Conservation (phyloP, 495 filamentous ascomycete species). For the Aspergillus saccharolyticus region DNA sequence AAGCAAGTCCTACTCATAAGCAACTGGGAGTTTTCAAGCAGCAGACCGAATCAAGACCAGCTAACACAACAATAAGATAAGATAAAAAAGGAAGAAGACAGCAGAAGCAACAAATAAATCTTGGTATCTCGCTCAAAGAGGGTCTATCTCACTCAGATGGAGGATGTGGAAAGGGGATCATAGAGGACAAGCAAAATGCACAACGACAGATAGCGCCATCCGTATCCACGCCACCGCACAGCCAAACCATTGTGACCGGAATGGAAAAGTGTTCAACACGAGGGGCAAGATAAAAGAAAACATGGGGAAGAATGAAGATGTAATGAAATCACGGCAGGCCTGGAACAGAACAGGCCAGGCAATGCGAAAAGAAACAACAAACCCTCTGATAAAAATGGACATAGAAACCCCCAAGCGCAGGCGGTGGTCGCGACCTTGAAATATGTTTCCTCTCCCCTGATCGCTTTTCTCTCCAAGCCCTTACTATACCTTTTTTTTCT, state of each 20-base stretch:
- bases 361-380: slow-evolving; percentile 18
- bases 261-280: slow-evolving; percentile 20
- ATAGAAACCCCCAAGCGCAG: slow-evolving; percentile 23
- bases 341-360: slow-evolving; percentile 6
- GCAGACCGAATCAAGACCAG: slow-evolving; percentile 1
- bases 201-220: slow-evolving; percentile 36
- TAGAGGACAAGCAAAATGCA: slow-evolving; percentile 34
- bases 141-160: slow-evolving; percentile 42
- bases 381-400: slow-evolving; percentile 28
- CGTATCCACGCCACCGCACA: slow-evolving; percentile 38
- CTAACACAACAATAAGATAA: slow-evolving; percentile 13
- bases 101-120: slow-evolving; percentile 27
- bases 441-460: neutral
- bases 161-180: slow-evolving; percentile 25
- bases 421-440: slow-evolving; percentile 4
- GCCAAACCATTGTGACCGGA: slow-evolving; percentile 25
- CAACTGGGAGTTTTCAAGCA: slow-evolving; percentile 6
- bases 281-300: slow-evolving; percentile 19
- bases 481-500: slow-evolving; percentile 14
- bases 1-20: neutral
- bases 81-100: slow-evolving; percentile 14
- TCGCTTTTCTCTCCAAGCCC: neutral
- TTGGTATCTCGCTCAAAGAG: slow-evolving; percentile 45
- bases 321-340: slow-evolving; percentile 10
- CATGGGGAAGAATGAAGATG: slow-evolving; percentile 12